Evolutionary conservation across 192 early-diverging fungal species (phyloP), one percentile per base, ranked within the genome.

Genomic region (Coemansia sp.): DNA sequence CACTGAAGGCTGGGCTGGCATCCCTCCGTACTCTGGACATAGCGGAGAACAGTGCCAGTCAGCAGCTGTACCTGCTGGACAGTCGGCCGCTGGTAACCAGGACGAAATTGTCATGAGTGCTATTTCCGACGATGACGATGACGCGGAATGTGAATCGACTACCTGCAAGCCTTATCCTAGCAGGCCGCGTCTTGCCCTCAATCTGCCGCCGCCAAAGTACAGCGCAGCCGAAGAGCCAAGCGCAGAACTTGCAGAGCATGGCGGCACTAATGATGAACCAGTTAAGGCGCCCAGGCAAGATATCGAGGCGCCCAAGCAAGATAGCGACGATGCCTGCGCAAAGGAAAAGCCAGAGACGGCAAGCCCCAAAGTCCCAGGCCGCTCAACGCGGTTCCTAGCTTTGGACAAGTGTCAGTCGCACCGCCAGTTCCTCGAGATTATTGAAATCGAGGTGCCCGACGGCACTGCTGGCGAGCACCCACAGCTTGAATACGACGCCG

Each of bases 321-420:
- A 20, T 27, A n/a, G 10, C 24, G 15, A 4, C 47, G 15, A 27
- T 25, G 47, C 12, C n/a, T 6, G 24, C 24, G 10, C 24, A 17
- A 6, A n/a, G 8, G 36, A 35, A 35, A 35, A 5, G 36, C 56
- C 29, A 38, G 36, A 58, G 56, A 4, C 56, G 8, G 32, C 57
- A 2, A 46, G 65, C 29, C 75, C 67, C 10, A 66, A 62, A 19
- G 68, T 73, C 10, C 59, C 73, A 25, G 68, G 71, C 2, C 70
- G 76, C 0, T 49, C 77, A 8, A 99, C 98, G 2, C 73, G 85
- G 35, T 99, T 99, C 75, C 65, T 98, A 41, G 88, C 95, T 3
- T 78, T 99, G n/a, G 98, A 99, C 80, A 98, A 98, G 59, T 99
- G 98, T 59, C 49, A 93, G 22, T 90, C 89, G 2, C 58, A 81